These are phyloP conservation scores for Termitomyces sp. DNA, from an alignment of 768 basidiomycete species.

Conservation along the genomic window DNA sequence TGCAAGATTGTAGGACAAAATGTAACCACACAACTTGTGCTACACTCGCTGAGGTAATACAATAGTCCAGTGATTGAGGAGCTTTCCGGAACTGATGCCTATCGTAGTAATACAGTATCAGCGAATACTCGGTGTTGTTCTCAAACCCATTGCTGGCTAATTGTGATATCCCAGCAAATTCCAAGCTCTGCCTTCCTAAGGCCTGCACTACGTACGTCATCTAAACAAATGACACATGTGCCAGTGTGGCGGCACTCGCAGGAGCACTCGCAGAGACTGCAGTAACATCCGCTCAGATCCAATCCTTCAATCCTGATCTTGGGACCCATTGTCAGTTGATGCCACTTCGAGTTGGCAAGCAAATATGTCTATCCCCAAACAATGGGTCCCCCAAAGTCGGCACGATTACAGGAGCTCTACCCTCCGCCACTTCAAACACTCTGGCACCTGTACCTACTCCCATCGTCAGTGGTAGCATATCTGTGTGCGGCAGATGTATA, in stretches of 20 bases:
- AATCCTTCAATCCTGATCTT: background rate
- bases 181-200: background rate
- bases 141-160: background rate
- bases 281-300: background rate
- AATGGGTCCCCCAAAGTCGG: background rate
- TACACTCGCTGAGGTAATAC: background rate
- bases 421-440: background rate
- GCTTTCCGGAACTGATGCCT: background rate
- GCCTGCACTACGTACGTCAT: background rate
- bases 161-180: background rate
- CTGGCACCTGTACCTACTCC: background rate
- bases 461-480: background rate
- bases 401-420: background rate
- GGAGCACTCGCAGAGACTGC: background rate
- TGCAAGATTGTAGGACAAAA: background rate
- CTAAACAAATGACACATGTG: background rate
- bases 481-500: background rate
- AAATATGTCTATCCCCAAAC: background rate
- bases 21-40: slow-evolving; percentile 1
- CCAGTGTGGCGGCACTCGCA: background rate
- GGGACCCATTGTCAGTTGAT: background rate
- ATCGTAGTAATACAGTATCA: slow-evolving; percentile 1
- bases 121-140: background rate
- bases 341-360: background rate
- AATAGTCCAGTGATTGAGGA: background rate